Evolutionary conservation across 495 filamentous ascomycete genomes (phyloP), one percentile per base, ranked within the genome.

Genomic region (Penicillium robsamsonii): DNA sequence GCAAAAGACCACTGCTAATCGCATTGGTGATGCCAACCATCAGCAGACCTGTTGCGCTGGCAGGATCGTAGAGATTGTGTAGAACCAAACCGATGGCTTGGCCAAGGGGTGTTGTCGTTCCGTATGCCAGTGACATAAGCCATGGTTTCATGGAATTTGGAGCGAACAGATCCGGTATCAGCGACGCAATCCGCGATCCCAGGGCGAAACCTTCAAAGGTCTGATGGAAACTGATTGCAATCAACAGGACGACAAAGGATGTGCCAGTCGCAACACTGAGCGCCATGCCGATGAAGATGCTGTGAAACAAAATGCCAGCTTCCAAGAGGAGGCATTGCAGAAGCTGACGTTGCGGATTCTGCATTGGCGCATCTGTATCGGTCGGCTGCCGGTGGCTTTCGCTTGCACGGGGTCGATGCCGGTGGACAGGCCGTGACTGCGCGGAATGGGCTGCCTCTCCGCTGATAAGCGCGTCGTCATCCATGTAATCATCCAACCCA

Each of bases 111-210:
- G 93, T 96, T 2, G 93, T 97, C 41, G 86, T 84, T 24, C 93
- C 93, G 63, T 95, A 97, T 3, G 93, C 91, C 8, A 94, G 75
- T 5, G 87, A 89, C 93, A 97, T 97, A n/a, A 96, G 79, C 92
- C 92, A 96, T 11, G 93, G 93, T 47, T 81, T 76, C 67, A 80
- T 60, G 6, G 81, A 70, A 65, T 72, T 46, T 59, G 77, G 69
- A 0, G 76, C 59, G 57, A 84, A 83, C 4, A 77, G 70, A 53
- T 76, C 74, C 3, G 83, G 79, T n/a, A 78, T 79, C 22, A 89
- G 75, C 0, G 81, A 79, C 6, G 87, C 84, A 56, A 91, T 90
- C 30, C 87, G 83, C 5, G 87, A 81, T 15, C 89, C 87, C 10
- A 91, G 80, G 18, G 88, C 88, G 51, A 91, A 77, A 18, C 89